These are phyloP conservation scores for Globisporangium apiculatum DNA, from an alignment of 352 stramenopile genomes.

Conservation along the genomic window DNA sequence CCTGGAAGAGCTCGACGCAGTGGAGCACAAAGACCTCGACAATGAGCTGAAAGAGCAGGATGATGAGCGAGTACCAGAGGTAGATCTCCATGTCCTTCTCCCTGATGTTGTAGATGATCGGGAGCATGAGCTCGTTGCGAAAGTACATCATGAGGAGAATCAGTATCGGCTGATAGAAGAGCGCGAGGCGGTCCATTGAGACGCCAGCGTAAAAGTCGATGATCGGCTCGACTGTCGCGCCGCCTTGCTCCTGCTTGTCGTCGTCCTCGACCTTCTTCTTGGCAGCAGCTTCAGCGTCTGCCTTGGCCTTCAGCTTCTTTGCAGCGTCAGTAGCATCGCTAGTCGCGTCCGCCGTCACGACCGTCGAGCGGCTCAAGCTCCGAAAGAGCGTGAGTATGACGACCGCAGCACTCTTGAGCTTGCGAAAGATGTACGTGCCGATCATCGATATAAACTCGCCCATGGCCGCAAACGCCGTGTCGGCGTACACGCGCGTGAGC, in stretches of 20 bases:
- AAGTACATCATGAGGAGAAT: slow-evolving; percentile 96
- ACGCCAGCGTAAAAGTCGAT: slow-evolving; percentile 91
- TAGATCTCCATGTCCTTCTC: slow-evolving; percentile 98
- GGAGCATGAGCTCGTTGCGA: slow-evolving; percentile 89
- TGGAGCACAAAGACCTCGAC: slow-evolving; percentile 94
- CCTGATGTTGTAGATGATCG: slow-evolving; percentile 94
- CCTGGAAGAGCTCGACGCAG: slow-evolving; percentile 95
- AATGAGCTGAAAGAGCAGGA: slow-evolving; percentile 93
- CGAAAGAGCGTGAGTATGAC: slow-evolving; percentile 34
- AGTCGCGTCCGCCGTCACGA: not conserved
- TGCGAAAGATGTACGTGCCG: slow-evolving; percentile 24
- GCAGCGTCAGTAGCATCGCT: not conserved
- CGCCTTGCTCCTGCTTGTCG: slow-evolving; percentile 44
- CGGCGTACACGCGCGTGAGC: slow-evolving; percentile 89
- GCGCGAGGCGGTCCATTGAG: slow-evolving; percentile 86
- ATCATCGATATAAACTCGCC: slow-evolving; percentile 44
- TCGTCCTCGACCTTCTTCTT: slow-evolving; percentile 29
- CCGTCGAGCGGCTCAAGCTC: slow-evolving; percentile 45
- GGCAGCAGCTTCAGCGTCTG: slow-evolving; percentile 20
- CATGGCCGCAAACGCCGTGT: slow-evolving; percentile 80
- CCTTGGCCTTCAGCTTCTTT: slow-evolving; percentile 30
- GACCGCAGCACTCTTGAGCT: slow-evolving; percentile 29
- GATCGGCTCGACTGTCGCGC: slow-evolving; percentile 95
- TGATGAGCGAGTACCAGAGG: slow-evolving; percentile 92
- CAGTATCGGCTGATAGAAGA: slow-evolving; percentile 93